Percentiles rank a stretch among this genome's conserved stretches.
Evolutionary conservation across 352 stramenopile species (phyloP).

Genomic region (Phytophthora cactorum): DNA sequence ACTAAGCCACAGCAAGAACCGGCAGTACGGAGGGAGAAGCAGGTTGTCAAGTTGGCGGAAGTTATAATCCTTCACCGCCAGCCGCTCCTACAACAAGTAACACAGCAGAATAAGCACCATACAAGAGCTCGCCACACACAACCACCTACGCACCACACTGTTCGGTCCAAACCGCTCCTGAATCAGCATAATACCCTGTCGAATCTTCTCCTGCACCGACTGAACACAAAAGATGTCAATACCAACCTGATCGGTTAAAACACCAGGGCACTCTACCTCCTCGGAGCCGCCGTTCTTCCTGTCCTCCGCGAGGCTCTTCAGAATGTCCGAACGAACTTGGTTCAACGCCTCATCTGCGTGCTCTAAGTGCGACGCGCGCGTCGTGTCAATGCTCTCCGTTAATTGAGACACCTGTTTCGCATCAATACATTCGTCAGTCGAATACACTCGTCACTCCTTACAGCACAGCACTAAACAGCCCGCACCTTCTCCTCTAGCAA

Average conservation of each 20-base stretch:
- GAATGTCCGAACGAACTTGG: slow-evolving; percentile 76
- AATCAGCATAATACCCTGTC: slow-evolving; percentile 78
- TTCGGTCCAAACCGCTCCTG: slow-evolving; percentile 87
- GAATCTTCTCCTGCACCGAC: slow-evolving; percentile 73
- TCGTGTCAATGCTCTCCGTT: slow-evolving; percentile 87
- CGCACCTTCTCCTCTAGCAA: slow-evolving; percentile 86
- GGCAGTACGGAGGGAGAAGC: slow-evolving; percentile 86
- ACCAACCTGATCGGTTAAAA: slow-evolving; percentile 1
- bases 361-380: slow-evolving; percentile 79
- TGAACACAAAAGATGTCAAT: slow-evolving; percentile 19
- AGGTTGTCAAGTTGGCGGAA: slow-evolving; percentile 89
- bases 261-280: slow-evolving; percentile 39
- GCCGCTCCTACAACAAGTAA: slow-evolving; percentile 57
- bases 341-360: slow-evolving; percentile 78
- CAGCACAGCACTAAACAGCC: background rate
- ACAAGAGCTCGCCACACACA: background rate
- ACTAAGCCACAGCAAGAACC: slow-evolving; percentile 90
- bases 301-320: slow-evolving; percentile 73
- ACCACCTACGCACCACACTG: slow-evolving; percentile 55
- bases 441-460: background rate
- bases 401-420: slow-evolving; percentile 76
- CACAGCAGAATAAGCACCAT: background rate
- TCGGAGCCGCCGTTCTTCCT: slow-evolving; percentile 62
- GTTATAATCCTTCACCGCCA: slow-evolving; percentile 90
- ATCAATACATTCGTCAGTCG: slow-evolving; percentile 2